These are phyloP conservation scores for Auricularia auricula-judae DNA, from an alignment of 768 basidiomycete genomes.

Conservation along the genomic window DNA sequence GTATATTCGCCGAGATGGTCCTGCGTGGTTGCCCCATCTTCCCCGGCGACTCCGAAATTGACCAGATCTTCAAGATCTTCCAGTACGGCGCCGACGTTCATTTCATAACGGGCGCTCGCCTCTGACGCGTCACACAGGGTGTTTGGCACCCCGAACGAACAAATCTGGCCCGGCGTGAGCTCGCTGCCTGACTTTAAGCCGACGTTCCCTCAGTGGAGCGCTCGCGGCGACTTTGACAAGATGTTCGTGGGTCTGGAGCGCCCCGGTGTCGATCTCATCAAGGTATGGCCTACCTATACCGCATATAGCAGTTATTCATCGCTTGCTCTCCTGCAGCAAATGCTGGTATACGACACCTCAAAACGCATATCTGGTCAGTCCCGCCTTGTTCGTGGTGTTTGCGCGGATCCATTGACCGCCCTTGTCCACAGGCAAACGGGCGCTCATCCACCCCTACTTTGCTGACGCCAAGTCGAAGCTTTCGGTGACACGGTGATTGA, in stretches of 20 bases:
- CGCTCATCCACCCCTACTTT: constrained; percentile 38
- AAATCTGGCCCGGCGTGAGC: constrained; percentile 84
- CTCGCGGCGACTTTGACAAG: constrained; percentile 49
- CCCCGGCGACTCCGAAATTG: constrained; percentile 99
- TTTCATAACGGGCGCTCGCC: constrained; percentile 2
- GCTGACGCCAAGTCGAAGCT: constrained; percentile 32
- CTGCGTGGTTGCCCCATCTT: constrained; percentile 86
- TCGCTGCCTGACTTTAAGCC: constrained; percentile 89
- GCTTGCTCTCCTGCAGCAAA: constrained; percentile 31
- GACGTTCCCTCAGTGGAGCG: constrained; percentile 91
- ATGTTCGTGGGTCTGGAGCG: constrained; percentile 65
- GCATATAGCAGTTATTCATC: not conserved
- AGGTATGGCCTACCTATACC: constrained; percentile 29
- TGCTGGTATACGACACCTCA: constrained; percentile 78
- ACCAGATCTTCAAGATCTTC: constrained; percentile 99
- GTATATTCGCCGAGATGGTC: constrained; percentile 98
- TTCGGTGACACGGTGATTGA: no score
- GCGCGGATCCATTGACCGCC: not conserved
- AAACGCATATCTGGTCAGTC: constrained; percentile 80
- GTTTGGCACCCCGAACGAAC: constrained; percentile 88
- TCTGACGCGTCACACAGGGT: constrained; percentile 39
- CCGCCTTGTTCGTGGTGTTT: not conserved
- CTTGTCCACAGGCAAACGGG: constrained; percentile 40
- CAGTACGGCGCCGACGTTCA: constrained; percentile 39
- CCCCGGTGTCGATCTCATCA: constrained; percentile 68